A percentile compares a stretch with the other conserved stretches of the same genome.
These are phyloP conservation scores for Blastobotrys robertii DNA, from an alignment of 805 yeast genomes.

Conservation along the genomic window DNA sequence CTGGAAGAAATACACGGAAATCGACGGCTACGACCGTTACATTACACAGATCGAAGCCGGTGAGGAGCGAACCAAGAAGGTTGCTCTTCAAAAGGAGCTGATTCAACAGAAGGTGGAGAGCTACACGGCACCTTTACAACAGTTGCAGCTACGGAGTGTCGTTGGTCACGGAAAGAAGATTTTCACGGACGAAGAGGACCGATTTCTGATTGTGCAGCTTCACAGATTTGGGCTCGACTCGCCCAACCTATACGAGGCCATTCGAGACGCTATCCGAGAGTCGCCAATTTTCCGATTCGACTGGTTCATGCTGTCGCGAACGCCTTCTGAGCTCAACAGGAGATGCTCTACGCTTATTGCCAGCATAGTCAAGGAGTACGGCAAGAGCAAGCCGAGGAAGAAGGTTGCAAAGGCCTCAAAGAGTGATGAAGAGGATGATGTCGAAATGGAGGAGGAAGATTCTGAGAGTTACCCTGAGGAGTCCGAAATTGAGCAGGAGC, in stretches of 20 bases:
- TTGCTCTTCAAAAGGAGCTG: slow-evolving; percentile 65
- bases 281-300: slow-evolving; percentile 79
- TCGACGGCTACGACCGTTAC: slow-evolving; percentile 85
- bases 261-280: slow-evolving; percentile 62
- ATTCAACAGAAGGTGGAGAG: slow-evolving; percentile 64
- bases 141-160: slow-evolving; percentile 60
- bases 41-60: slow-evolving; percentile 76
- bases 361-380: slow-evolving; percentile 63
- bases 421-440: slow-evolving; percentile 1
- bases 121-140: slow-evolving; percentile 70
- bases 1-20: slow-evolving; percentile 68
- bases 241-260: slow-evolving; percentile 66
- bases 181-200: slow-evolving; percentile 82
- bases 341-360: slow-evolving; percentile 72
- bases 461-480: slow-evolving; percentile 7
- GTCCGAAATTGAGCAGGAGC: slow-evolving; percentile 7
- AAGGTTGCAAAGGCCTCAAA: slow-evolving; percentile 3
- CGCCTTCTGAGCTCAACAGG: slow-evolving; percentile 67
- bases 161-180: slow-evolving; percentile 61
- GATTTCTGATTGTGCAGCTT: slow-evolving; percentile 72
- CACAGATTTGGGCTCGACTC: slow-evolving; percentile 74
- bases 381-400: slow-evolving; percentile 16
- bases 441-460: slow-evolving; percentile 11
- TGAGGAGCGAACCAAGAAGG: slow-evolving; percentile 65
- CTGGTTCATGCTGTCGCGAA: slow-evolving; percentile 75